Evolutionary conservation across 495 filamentous ascomycete genomes (phyloP).

Genomic region (Daldinia childiae): DNA sequence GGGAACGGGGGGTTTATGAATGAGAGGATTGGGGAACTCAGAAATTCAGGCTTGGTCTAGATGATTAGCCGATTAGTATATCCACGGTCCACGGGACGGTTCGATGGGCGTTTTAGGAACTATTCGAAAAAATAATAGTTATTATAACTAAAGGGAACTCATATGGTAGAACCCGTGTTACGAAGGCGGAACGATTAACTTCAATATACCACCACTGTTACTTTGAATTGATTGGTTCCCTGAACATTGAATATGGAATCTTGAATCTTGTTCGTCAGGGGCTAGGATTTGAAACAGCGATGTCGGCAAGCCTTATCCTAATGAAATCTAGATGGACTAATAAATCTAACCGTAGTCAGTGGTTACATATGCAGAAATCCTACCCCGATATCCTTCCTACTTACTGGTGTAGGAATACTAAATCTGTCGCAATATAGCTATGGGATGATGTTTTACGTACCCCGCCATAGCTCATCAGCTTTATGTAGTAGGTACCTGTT

Average conservation of each 20-base stretch:
- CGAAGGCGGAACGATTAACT: conserved; percentile 31
- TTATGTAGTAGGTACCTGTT: neutral
- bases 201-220: conserved; percentile 32
- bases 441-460: conserved; percentile 36
- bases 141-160: conserved; percentile 14
- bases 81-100: conserved; percentile 4
- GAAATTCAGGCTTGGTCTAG: conserved; percentile 41
- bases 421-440: conserved; percentile 30
- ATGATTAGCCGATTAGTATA: conserved; percentile 35
- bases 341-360: neutral
- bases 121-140: conserved; percentile 35
- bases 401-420: conserved; percentile 16
- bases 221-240: neutral
- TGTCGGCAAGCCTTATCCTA: conserved; percentile 22
- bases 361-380: neutral
- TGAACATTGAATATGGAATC: neutral
- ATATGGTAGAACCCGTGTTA: conserved; percentile 17
- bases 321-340: conserved; percentile 13
- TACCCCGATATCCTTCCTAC: conserved; percentile 9
- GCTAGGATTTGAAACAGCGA: conserved; percentile 5
- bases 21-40: conserved; percentile 15
- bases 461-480: conserved; percentile 27
- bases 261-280: neutral
- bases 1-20: conserved; percentile 19
- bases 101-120: conserved; percentile 20